Evolutionary conservation across 2,329 filamentous ascomycete genomes (phyloP).

Genomic region (Mycocentrospora acerina): DNA sequence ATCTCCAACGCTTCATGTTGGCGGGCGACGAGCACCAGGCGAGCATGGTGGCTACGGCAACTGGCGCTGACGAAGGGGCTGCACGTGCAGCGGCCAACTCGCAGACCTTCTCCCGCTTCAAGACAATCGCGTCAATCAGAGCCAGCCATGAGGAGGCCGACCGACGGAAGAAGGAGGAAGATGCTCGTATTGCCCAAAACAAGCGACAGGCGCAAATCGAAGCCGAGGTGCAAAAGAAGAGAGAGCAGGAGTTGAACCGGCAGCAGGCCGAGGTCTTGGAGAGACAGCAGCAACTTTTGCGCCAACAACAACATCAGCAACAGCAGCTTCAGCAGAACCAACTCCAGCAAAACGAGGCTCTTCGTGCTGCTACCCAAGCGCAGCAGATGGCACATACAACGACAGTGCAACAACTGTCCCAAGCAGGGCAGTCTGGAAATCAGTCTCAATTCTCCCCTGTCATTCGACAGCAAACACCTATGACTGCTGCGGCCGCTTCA

Average conservation of each 20-base stretch:
- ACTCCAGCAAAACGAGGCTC: slow-evolving; percentile 33
- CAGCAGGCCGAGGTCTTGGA: slow-evolving; percentile 38
- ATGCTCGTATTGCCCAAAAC: slow-evolving; percentile 47
- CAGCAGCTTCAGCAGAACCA: slow-evolving; percentile 35
- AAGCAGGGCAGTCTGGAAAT: slow-evolving; percentile 54
- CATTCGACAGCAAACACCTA: slow-evolving; percentile 49
- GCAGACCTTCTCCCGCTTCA: slow-evolving; percentile 88
- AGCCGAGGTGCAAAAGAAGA: slow-evolving; percentile 36
- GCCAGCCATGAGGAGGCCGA: slow-evolving; percentile 74
- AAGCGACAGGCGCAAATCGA: slow-evolving; percentile 43
- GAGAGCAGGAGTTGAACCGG: slow-evolving; percentile 34
- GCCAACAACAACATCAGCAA: slow-evolving; percentile 46
- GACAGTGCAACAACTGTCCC: slow-evolving; percentile 21
- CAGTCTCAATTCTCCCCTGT: slow-evolving; percentile 67
- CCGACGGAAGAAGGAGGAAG: slow-evolving; percentile 49
- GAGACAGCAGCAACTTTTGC: slow-evolving; percentile 55
- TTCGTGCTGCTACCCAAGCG: slow-evolving; percentile 40
- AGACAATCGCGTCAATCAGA: slow-evolving; percentile 84
- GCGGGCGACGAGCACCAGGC: slow-evolving; percentile 82
- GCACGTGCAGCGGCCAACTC: slow-evolving; percentile 69
- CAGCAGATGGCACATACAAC: slow-evolving; percentile 30
- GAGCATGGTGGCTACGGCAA: slow-evolving; percentile 56
- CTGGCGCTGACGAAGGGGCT: slow-evolving; percentile 68
- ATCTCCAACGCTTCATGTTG: slow-evolving; percentile 89
- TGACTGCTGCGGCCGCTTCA: slow-evolving; percentile 46